Evolutionary conservation across 768 basidiomycete species (phyloP), one percentile per base, ranked within the genome.

Genomic region (Xerocomellus dryophilus): DNA sequence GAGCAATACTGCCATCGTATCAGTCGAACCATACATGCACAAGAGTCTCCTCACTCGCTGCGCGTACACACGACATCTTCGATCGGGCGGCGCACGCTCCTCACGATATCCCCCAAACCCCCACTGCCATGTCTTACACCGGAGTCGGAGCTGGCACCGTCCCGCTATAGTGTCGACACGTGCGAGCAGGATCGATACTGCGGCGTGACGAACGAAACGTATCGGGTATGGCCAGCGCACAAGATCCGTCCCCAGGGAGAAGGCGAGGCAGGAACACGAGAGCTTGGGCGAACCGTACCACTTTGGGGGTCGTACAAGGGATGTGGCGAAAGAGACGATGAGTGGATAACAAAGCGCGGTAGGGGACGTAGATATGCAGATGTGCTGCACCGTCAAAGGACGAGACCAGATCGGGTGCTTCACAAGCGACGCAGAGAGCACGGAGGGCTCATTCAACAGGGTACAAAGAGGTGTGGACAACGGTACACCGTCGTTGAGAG

Each of bases 241-340:
- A 63, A 1, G 80, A 80, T 65, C 95, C 93, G 58, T 95, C 88
- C 12, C 93, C 92, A 0, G 87, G 88, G 12, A 84, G 72, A 21
- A 86, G 73, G 32, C 78, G 71, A 14, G 71, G 59, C 1, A 89
- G 60, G 43, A 88, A 77, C 0, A 80, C 71, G 32, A 86, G 77
- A 3, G 83, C 81, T 57, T 88, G 86, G 0, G 83, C 81, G 36
- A 86, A 71, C 88, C 88, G 90, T 18, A n/a, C n/a, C n/a, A 84
- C 64, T 50, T 82, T 77, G 27, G 76, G 71, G 5, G 79, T 70
- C n/a, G 78, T 78, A 20, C 71, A 78, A 6, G 88, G 85, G 12
- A 84, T 73, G 12, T 74, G 67, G 25, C 77, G 74, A 2, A 84
- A 88, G n/a, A 90, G 70, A 3, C 71, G 72, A 43, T 90, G 78